Percentiles rank a stretch among this genome's conserved stretches.
Evolutionary conservation across 352 stramenopile species (phyloP).

Genomic region (Phytopythium ostracodes): DNA sequence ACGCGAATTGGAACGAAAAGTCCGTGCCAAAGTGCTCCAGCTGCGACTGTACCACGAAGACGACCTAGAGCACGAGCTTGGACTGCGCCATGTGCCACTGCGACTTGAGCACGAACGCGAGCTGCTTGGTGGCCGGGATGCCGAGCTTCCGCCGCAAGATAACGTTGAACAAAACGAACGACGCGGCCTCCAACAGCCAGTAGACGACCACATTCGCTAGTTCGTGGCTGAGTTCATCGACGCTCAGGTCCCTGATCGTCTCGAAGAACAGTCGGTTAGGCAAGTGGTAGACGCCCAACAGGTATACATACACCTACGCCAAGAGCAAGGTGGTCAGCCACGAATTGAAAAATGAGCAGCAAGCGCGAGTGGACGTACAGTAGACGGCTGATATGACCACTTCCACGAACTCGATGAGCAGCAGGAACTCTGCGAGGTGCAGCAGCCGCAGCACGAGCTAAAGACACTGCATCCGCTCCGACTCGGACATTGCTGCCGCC

Average conservation of each 20-base stretch:
- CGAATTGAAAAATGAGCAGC: too few relatives aligned
- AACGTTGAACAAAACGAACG: slow-evolving; percentile 21
- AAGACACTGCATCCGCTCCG: slow-evolving; percentile 5
- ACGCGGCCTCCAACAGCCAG: slow-evolving; percentile 24
- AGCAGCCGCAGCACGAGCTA: slow-evolving; percentile 15
- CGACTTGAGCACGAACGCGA: slow-evolving; percentile 30
- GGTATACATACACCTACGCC: not conserved
- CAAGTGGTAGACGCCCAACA: slow-evolving; percentile 10
- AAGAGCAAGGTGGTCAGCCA: not conserved
- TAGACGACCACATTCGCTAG: slow-evolving; percentile 20
- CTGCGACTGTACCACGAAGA: slow-evolving; percentile 16
- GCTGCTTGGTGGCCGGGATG: slow-evolving; percentile 20
- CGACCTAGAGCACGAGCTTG: slow-evolving; percentile 30
- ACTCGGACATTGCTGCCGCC: too few relatives aligned
- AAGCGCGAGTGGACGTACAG: slow-evolving; percentile 10
- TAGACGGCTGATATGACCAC: slow-evolving; percentile 18
- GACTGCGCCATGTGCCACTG: slow-evolving; percentile 31
- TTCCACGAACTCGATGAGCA: slow-evolving; percentile 21
- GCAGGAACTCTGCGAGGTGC: slow-evolving; percentile 18
- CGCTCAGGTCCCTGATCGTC: slow-evolving; percentile 9
- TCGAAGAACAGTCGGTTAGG: slow-evolving; percentile 21
- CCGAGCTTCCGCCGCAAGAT: slow-evolving; percentile 21
- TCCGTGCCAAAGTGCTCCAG: slow-evolving; percentile 22
- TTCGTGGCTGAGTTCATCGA: slow-evolving; percentile 2
- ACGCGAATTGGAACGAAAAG: slow-evolving; percentile 26